Conservation (phyloP, 2,329 filamentous ascomycete genomes). For the Aureobasidium sp. region DNA sequence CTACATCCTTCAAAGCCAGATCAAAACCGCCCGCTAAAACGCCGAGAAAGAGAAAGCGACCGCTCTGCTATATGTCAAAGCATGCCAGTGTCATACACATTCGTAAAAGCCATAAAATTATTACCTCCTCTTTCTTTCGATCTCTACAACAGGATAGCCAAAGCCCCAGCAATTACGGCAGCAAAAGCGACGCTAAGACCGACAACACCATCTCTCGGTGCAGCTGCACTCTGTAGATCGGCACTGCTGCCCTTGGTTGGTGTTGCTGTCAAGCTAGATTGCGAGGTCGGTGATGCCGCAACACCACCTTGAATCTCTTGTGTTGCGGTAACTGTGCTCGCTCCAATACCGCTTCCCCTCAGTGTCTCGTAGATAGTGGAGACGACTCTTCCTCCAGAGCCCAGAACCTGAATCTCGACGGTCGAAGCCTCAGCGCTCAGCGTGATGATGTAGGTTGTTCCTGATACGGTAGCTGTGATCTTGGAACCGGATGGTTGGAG, state of each 20-base stretch:
- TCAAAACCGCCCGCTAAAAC: background rate
- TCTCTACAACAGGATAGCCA: background rate
- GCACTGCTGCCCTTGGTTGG: background rate
- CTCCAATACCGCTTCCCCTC: background rate
- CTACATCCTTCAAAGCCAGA: background rate
- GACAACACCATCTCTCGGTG: background rate
- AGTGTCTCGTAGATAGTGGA: slow-evolving; percentile 25
- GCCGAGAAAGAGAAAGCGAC: background rate
- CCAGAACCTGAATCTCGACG: slow-evolving; percentile 26
- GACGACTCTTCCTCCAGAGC: slow-evolving; percentile 23
- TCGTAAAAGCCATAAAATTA: background rate
- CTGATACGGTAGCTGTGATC: slow-evolving; percentile 19
- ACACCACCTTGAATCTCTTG: background rate
- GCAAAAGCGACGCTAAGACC: background rate
- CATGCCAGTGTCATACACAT: background rate
- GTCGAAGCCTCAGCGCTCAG: slow-evolving; percentile 29
- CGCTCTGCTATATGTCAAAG: background rate
- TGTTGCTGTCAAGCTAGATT: background rate
- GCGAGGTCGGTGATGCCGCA: background rate
- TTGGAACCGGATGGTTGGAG: slow-evolving; percentile 27
- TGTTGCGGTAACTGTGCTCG: background rate
- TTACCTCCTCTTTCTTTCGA: background rate
- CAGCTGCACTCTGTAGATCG: background rate
- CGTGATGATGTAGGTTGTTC: slow-evolving; percentile 21
- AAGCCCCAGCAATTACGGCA: background rate